Evolutionary conservation across 2,329 filamentous ascomycete genomes (phyloP).

Genomic region (Pseudocercospora vitis): DNA sequence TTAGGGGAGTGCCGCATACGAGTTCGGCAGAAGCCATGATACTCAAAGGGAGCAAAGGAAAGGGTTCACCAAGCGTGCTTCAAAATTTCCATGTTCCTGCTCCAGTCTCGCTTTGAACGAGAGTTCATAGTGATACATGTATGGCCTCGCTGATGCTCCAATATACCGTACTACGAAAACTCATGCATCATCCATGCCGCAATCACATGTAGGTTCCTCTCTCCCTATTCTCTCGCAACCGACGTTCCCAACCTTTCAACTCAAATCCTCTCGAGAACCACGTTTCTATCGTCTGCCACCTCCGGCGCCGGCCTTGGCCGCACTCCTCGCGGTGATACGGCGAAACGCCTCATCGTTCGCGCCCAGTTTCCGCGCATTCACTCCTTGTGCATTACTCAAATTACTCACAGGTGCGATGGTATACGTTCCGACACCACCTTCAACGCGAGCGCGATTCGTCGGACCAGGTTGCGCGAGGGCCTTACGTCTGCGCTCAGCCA

Average conservation of each 20-base stretch:
- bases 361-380: slow-evolving; percentile 31
- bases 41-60: no score
- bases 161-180: not conserved
- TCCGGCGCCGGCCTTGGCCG: slow-evolving; percentile 16
- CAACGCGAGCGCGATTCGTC: slow-evolving; percentile 59
- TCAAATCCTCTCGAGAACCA: no score
- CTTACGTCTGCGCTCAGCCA: slow-evolving; percentile 53
- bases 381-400: slow-evolving; percentile 34
- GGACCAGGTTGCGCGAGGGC: slow-evolving; percentile 54
- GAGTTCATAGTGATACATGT: not conserved
- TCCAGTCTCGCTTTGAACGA: not conserved
- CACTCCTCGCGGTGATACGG: slow-evolving; percentile 28
- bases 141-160: not conserved
- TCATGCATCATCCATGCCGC: no score
- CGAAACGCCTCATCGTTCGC: slow-evolving; percentile 40
- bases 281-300: slow-evolving; percentile 14
- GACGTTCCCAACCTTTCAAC: no score
- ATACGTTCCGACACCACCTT: slow-evolving; percentile 61
- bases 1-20: not conserved
- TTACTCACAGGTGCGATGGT: slow-evolving; percentile 63
- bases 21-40: no score
- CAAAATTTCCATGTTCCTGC: not conserved
- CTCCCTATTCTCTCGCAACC: no score
- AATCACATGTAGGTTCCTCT: no score
- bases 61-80: not conserved